Conservation (phyloP, 192 early-diverging fungal species). For the Rhizophlyctis rosea region DNA sequence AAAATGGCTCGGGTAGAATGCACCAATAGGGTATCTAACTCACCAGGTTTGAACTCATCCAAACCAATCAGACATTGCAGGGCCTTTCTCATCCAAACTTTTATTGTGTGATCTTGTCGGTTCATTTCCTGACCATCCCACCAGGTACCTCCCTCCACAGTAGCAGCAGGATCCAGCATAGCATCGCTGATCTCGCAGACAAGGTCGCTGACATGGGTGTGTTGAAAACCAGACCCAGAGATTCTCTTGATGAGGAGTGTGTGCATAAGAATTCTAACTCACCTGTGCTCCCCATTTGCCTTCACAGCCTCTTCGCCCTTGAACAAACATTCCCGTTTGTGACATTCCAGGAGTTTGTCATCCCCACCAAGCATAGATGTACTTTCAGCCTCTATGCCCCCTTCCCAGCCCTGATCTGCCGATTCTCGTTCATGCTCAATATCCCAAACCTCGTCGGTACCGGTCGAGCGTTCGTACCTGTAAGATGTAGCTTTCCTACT, state of each 20-base stretch:
- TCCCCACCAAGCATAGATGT: too few relatives aligned
- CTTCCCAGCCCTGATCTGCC: neutral
- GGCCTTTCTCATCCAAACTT: conserved; percentile 30
- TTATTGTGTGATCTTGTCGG: too few relatives aligned
- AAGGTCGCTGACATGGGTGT: too few relatives aligned
- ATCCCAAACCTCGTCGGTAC: neutral
- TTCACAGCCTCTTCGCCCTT: neutral
- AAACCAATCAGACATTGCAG: conserved; percentile 28
- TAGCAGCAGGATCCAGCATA: neutral
- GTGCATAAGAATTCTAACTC: neutral
- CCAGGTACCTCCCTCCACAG: neutral
- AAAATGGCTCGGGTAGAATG: conserved; percentile 13
- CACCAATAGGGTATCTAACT: neutral
- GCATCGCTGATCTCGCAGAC: neutral
- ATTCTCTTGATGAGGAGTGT: too few relatives aligned
- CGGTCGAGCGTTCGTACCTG: neutral
- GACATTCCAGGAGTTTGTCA: too few relatives aligned
- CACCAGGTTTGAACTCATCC: conserved; percentile 18
- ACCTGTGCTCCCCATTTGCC: neutral
- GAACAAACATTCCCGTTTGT: neutral
- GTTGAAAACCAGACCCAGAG: too few relatives aligned
- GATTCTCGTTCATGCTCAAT: neutral
- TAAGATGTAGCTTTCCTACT: neutral
- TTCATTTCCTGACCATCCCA: neutral
- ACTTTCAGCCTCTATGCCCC: too few relatives aligned